Evolutionary conservation across 1,284 basidiomycete genomes (phyloP), one percentile per base, ranked within the genome.

Genomic region (Afroboletus lepidellus): DNA sequence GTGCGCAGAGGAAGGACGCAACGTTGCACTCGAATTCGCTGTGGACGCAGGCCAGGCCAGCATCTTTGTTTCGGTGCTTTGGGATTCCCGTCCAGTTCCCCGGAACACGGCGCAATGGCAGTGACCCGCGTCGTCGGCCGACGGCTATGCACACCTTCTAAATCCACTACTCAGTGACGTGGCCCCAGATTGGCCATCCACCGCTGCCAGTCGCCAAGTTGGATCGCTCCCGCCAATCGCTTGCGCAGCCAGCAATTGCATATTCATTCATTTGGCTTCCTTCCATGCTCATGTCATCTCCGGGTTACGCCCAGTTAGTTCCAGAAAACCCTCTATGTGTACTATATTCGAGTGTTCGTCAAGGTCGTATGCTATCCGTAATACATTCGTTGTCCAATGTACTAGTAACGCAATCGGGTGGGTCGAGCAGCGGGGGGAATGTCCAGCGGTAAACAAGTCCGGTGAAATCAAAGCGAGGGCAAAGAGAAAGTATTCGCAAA

Each of bases 41-140:
- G 44, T 45, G 23, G 44, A n/a, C 18, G 25, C 21, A 21, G 48
- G 24, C 37, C n/a, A 30, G 24, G 8, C 38, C 29, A 16, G 39
- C 18, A 37, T 38, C 24, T 21, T 21, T 6, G 29, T n/a, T 23
- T 36, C 30, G 37, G 33, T 42, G 1, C 34, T 37, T 37, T 45
- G 39, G 25, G 48, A 29, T 46, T 42, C 15, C 46, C 11, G n/a
- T 46, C 65, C 63, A 51, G 45, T 55, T 67, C 16, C 63, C 63
- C 51, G 63, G 63, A 49, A 64, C 45, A 54, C 37, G 63, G 63
- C 66, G 66, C 62, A 43, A 55, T 52, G 47, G 54, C 57, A 30
- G 50, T 54, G 62, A 47, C 48, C 18, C 12, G 20, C 15, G 27
- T 27, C 16, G 9, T 46, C 16, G 16, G 33, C 30, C 15, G 16